Percentiles rank a stretch among this genome's conserved stretches.
These are phyloP conservation scores for Acer yangbiense DNA, from an alignment of 345 rosid species.

Conservation along the genomic window DNA sequence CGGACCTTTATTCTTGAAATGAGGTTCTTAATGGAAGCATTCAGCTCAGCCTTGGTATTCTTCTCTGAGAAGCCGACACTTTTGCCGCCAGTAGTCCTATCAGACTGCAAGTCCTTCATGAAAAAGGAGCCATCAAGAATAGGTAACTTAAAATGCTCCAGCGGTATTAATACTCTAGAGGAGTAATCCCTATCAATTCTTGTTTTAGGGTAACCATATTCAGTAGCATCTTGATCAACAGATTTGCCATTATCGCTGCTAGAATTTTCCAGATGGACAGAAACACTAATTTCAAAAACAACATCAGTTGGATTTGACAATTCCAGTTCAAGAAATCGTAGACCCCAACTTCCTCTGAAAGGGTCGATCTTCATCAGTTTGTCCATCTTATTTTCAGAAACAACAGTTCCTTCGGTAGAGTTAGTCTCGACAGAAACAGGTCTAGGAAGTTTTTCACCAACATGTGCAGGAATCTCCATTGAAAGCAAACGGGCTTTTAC, in stretches of 20 bases:
- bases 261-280: slow-evolving; percentile 73
- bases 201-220: slow-evolving; percentile 79
- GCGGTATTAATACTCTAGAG: slow-evolving; percentile 88
- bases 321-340: slow-evolving; percentile 94
- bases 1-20: slow-evolving; percentile 88
- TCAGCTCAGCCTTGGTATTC: slow-evolving; percentile 83
- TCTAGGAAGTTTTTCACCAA: slow-evolving; percentile 62
- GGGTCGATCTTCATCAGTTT: slow-evolving; percentile 89
- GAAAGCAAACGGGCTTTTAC: slow-evolving; percentile 94
- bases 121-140: slow-evolving; percentile 91
- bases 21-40: slow-evolving; percentile 79
- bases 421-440: slow-evolving; percentile 30
- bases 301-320: slow-evolving; percentile 92
- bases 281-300: slow-evolving; percentile 85
- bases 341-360: slow-evolving; percentile 97
- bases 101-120: slow-evolving; percentile 62
- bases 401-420: slow-evolving; percentile 41
- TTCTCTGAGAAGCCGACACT: slow-evolving; percentile 78
- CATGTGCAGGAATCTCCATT: slow-evolving; percentile 97
- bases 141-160: slow-evolving; percentile 95
- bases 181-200: slow-evolving; percentile 92
- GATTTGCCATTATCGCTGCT: slow-evolving; percentile 49
- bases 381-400: slow-evolving; percentile 60
- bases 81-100: slow-evolving; percentile 41
- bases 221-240: slow-evolving; percentile 51